phyloP scores from a whole-genome alignment of 2,329 filamentous ascomycete species.

The Mycosphaerelloides madeirae region DNA sequence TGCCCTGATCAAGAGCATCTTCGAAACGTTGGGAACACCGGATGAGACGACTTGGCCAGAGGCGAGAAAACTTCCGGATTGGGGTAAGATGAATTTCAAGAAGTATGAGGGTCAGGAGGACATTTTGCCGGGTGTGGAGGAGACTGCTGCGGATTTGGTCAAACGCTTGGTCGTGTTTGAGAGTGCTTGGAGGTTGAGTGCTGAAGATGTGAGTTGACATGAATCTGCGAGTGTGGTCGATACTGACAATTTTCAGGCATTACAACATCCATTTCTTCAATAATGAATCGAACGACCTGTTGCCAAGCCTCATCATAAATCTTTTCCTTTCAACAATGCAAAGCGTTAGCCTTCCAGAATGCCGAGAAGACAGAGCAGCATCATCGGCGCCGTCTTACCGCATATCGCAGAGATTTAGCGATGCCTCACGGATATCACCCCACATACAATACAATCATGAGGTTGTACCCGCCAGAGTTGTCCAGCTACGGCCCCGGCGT shows the following conservation, averaged over 20 bases:
- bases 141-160: conserved; percentile 61
- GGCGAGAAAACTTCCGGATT: conserved; percentile 69
- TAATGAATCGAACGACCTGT: not conserved
- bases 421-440: too few relatives aligned
- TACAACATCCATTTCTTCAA: conserved; percentile 1
- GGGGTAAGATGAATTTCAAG: conserved; percentile 78
- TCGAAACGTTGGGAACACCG: conserved; percentile 85
- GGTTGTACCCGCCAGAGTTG: too few relatives aligned
- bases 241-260: not conserved
- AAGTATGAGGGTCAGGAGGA: conserved; percentile 60
- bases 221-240: not conserved
- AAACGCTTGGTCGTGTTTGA: conserved; percentile 67
- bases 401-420: too few relatives aligned
- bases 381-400: too few relatives aligned
- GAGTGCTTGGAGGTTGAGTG: conserved; percentile 60
- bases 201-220: conserved; percentile 50
- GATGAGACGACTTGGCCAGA: conserved; percentile 76
- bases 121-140: conserved; percentile 59
- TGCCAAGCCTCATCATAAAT: too few relatives aligned
- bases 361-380: too few relatives aligned
- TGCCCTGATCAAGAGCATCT: conserved; percentile 84
- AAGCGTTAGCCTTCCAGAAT: not conserved
- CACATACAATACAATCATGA: too few relatives aligned
- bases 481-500: too few relatives aligned
- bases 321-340: not conserved